These are phyloP conservation scores for Thalassiosira delicatula DNA, from an alignment of 352 stramenopile genomes.

Conservation along the genomic window DNA sequence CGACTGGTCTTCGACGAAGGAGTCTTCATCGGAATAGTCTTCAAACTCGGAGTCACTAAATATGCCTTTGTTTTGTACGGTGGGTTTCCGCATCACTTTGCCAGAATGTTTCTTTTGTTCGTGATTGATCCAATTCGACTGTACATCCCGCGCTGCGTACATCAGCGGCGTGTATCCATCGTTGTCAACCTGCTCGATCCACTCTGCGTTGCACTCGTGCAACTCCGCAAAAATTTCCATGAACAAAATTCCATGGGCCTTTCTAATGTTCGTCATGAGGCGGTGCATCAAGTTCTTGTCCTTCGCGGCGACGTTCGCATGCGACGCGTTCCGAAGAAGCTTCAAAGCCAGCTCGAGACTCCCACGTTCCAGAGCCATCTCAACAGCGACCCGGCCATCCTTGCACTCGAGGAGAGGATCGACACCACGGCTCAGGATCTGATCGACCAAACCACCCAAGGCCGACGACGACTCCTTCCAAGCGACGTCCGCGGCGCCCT, in stretches of 20 bases:
- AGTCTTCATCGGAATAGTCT: too few relatives aligned
- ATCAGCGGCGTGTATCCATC: not conserved
- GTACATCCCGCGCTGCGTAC: not conserved
- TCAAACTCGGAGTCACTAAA: too few relatives aligned
- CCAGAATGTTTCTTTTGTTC: not conserved
- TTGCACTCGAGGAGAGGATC: not conserved
- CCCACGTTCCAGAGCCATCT: not conserved
- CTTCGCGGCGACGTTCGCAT: not conserved
- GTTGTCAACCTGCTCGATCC: not conserved
- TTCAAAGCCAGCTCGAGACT: not conserved
- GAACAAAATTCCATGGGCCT: not conserved
- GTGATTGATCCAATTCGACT: not conserved
- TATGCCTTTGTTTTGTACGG: too few relatives aligned
- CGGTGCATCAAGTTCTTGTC: not conserved
- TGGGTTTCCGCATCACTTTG: too few relatives aligned
- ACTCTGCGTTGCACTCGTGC: not conserved
- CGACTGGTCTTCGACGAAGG: too few relatives aligned
- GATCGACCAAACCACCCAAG: not conserved
- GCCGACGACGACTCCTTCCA: too few relatives aligned
- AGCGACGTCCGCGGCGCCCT: not conserved
- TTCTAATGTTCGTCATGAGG: not conserved
- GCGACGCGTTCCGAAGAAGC: not conserved
- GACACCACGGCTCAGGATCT: not conserved
- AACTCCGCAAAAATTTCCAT: not conserved
- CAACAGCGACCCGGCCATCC: not conserved